phyloP scores from a whole-genome alignment of 2,329 filamentous ascomycete genomes.

The Stagonosporopsis vannaccii region DNA sequence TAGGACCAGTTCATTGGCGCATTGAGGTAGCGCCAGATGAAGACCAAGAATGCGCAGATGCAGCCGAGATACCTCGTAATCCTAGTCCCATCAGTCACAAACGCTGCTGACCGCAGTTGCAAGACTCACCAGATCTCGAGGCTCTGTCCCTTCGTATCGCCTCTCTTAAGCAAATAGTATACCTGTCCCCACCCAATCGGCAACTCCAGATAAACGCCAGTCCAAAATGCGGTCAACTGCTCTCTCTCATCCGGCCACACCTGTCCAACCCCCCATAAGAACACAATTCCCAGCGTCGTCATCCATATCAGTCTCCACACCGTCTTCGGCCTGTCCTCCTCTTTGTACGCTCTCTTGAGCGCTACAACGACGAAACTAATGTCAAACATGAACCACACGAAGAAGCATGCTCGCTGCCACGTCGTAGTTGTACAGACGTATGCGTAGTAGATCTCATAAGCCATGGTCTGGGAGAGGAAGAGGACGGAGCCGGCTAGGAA shows the following conservation, averaged over 20 bases:
- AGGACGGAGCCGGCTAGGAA: conserved; percentile 43
- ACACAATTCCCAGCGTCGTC: conserved; percentile 36
- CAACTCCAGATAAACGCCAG: conserved; percentile 47
- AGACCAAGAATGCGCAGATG: conserved; percentile 49
- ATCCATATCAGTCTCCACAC: conserved; percentile 36
- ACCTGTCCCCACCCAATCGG: conserved; percentile 50
- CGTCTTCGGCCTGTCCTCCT: conserved; percentile 30
- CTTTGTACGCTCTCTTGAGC: conserved; percentile 38
- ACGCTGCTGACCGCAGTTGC: not conserved
- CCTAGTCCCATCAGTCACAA: conserved; percentile 27
- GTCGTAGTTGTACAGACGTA: conserved; percentile 44
- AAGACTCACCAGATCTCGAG: conserved; percentile 51
- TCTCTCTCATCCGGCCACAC: conserved; percentile 50
- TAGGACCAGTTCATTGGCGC: conserved; percentile 51
- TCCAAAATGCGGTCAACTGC: conserved; percentile 53
- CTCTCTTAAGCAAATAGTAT: conserved; percentile 36
- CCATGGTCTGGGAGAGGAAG: conserved; percentile 45
- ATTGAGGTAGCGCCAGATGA: conserved; percentile 51
- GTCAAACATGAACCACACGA: conserved; percentile 51
- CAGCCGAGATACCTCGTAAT: conserved; percentile 51
- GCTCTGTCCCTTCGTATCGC: conserved; percentile 49
- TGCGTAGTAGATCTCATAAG: conserved; percentile 53
- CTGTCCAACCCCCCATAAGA: conserved; percentile 37
- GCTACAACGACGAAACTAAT: conserved; percentile 46
- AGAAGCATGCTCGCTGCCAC: conserved; percentile 47